These are phyloP conservation scores for Evernia prunastri DNA, from an alignment of 495 filamentous ascomycete species.

Conservation along the genomic window DNA sequence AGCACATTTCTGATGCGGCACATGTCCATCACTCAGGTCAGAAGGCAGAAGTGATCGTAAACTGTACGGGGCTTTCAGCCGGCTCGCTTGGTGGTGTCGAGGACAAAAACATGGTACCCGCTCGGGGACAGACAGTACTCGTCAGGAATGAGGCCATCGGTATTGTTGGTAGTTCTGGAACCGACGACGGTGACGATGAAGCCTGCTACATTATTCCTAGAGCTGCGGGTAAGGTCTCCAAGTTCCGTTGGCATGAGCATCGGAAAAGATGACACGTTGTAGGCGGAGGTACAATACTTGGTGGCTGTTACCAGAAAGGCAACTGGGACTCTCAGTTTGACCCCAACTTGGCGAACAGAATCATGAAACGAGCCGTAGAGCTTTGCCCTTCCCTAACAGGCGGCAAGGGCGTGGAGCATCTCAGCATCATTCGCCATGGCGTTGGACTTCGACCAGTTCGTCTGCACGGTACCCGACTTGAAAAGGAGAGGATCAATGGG, in stretches of 20 bases:
- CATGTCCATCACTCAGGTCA: constrained; percentile 54
- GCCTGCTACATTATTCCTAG: constrained; percentile 84
- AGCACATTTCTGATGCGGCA: constrained; percentile 68
- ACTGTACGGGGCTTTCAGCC: constrained; percentile 78
- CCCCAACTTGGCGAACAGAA: constrained; percentile 70
- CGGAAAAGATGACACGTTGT: neutral
- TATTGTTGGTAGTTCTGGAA: constrained; percentile 66
- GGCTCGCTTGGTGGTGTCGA: constrained; percentile 72
- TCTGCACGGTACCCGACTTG: constrained; percentile 69
- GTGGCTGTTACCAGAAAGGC: constrained; percentile 77
- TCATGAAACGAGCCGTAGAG: constrained; percentile 79
- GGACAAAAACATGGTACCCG: constrained; percentile 68
- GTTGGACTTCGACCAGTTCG: constrained; percentile 81
- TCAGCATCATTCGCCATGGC: constrained; percentile 81
- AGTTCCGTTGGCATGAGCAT: neutral
- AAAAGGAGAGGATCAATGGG: constrained; percentile 68
- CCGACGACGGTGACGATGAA: constrained; percentile 75
- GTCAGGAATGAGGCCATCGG: constrained; percentile 74
- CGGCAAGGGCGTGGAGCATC: constrained; percentile 70
- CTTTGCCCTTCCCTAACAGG: constrained; percentile 65
- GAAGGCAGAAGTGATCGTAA: constrained; percentile 67
- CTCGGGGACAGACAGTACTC: constrained; percentile 79
- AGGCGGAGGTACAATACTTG: constrained; percentile 71
- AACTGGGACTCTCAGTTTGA: constrained; percentile 81
- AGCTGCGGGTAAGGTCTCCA: constrained; percentile 52